Percentiles rank a stretch among this genome's conserved stretches.
Evolutionary conservation across 352 stramenopile genomes (phyloP).

Genomic region (Pythium phragmitis): DNA sequence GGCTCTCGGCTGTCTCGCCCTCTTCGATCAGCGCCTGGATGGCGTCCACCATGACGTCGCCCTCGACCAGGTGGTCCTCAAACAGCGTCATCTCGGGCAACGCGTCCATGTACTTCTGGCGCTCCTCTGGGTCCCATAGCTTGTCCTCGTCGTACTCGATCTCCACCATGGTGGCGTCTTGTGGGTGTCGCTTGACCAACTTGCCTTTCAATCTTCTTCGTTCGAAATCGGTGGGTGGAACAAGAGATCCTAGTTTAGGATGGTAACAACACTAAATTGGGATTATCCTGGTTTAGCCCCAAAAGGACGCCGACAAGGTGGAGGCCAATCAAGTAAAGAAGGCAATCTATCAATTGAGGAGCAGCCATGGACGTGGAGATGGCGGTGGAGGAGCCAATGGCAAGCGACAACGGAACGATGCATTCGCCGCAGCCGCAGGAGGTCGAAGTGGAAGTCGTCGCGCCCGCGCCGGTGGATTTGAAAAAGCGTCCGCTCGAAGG

Average conservation of each 20-base stretch:
- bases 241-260: constrained; percentile 12
- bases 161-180: constrained; percentile 58
- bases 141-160: constrained; percentile 88
- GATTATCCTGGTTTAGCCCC: constrained; percentile 23
- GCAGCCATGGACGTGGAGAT: constrained; percentile 1
- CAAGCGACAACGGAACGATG: neutral
- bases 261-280: constrained; percentile 2
- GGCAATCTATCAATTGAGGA: neutral
- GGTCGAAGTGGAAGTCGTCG: constrained; percentile 1
- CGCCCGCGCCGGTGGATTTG: neutral
- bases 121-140: constrained; percentile 71
- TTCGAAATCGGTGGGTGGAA: constrained; percentile 18
- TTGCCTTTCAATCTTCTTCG: constrained; percentile 21
- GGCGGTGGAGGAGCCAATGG: constrained; percentile 4
- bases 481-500: constrained; percentile 40
- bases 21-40: constrained; percentile 88
- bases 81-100: constrained; percentile 88
- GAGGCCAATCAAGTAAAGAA: constrained; percentile 23
- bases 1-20: constrained; percentile 81
- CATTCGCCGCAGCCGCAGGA: neutral
- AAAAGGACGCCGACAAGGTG: constrained; percentile 25
- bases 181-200: neutral
- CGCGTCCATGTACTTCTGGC: constrained; percentile 84
- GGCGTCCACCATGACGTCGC: constrained; percentile 82
- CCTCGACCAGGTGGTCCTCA: constrained; percentile 85